Evolutionary conservation across 2,329 filamentous ascomycete species (phyloP).

Genomic region (Davidsoniella virescens): DNA sequence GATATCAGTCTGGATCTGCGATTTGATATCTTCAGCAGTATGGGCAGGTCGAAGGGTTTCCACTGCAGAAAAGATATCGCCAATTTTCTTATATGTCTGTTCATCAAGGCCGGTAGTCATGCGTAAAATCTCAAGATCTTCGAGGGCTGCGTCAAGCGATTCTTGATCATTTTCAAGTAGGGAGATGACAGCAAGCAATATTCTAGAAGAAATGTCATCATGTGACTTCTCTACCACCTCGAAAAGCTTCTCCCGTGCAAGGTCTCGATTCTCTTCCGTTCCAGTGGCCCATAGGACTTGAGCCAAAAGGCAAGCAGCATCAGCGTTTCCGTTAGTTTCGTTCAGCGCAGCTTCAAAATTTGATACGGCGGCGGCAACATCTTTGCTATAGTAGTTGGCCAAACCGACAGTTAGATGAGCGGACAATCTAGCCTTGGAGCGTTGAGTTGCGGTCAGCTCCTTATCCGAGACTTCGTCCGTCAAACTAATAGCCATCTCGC

Average conservation of each 20-base stretch:
- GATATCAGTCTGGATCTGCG: slow-evolving; percentile 58
- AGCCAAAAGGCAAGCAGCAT: slow-evolving; percentile 72
- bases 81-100: slow-evolving; percentile 50
- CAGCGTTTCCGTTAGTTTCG: slow-evolving; percentile 60
- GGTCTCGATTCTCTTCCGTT: slow-evolving; percentile 52
- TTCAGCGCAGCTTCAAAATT: slow-evolving; percentile 69
- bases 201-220: slow-evolving; percentile 61
- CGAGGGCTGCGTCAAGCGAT: slow-evolving; percentile 61
- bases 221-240: slow-evolving; percentile 58
- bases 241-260: slow-evolving; percentile 67
- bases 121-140: slow-evolving; percentile 59
- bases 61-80: slow-evolving; percentile 60
- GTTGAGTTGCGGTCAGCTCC: slow-evolving; percentile 46
- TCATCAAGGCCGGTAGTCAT: slow-evolving; percentile 47
- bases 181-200: slow-evolving; percentile 71
- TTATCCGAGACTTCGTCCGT: slow-evolving; percentile 55
- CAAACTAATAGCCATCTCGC: slow-evolving; percentile 64
- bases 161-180: slow-evolving; percentile 66
- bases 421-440: slow-evolving; percentile 59
- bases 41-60: slow-evolving; percentile 38
- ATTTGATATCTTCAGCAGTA: slow-evolving; percentile 34
- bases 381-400: slow-evolving; percentile 55
- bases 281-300: slow-evolving; percentile 91
- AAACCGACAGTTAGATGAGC: slow-evolving; percentile 75
- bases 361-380: slow-evolving; percentile 52